Base-by-base conservation (phyloP, 2,329 filamentous ascomycete species). In the Ceratocystis destructans region DNA sequence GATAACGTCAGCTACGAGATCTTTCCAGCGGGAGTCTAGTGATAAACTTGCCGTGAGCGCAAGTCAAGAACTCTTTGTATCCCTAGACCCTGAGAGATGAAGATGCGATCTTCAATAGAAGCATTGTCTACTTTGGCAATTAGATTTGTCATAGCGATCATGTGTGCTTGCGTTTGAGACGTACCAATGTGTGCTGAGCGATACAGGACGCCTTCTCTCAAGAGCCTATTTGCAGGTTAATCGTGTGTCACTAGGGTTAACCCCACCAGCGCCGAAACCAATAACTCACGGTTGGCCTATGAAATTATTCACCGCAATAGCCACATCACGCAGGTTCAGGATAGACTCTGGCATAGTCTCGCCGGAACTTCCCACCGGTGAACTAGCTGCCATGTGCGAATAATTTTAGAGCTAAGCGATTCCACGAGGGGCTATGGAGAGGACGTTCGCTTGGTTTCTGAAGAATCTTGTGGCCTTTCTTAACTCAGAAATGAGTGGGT, bases 261-360 rank as follows among this genome's bases (percentile, higher is more conserved):
- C 1, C 15, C 37, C 44, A 25, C 2, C 7, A 63, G 12, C 37
- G 28, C 41, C n/a, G 15, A 31, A 62, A 45, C 31, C 28, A 22
- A 55, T 15, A 46, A 72, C 76, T 70, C 77, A 85, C 85, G 78
- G 81, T 69, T 77, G 76, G 28, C 80, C 80, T 3, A 83, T 74
- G 68, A 81, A 81, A 31, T 75, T 72, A 71, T 91, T 91, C 70
- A 90, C 79, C 0, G 83, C 85, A 69, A 79, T 77, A 50, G 86
- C 88, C 55, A 92, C 85, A 78, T 93, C 89, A 67, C 89, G 84
- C 72, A 92, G 90, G 74, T 93, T 93, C 71, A 87, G 76, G 63
- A 92, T 79, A 64, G 70, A 69, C 33, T 64, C 37, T 31, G 64
- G 46, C 50, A 41, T 31, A 15, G 28, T 31, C 28, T 8, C 1